A percentile compares a stretch with the other conserved stretches of the same genome.
Conservation (phyloP, 345 rosid genomes). For the Eucalyptus viminalis region DNA sequence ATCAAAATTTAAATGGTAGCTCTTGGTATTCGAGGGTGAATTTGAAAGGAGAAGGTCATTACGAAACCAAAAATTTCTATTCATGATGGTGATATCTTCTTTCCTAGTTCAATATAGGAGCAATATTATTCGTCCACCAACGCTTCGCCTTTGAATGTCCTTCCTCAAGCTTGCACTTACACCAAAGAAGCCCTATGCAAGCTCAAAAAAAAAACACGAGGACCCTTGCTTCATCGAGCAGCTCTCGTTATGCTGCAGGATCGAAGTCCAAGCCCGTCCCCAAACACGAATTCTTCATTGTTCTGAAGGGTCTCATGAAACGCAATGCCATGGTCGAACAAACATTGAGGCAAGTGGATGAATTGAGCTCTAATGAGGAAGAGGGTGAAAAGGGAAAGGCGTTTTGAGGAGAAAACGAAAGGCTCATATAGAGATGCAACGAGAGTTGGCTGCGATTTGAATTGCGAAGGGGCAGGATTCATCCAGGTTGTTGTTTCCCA, state of each 20-base stretch:
- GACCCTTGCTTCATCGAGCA: constrained; percentile 44
- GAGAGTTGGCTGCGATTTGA: too few relatives aligned
- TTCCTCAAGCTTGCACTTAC: constrained; percentile 74
- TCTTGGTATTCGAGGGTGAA: too few relatives aligned
- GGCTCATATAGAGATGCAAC: not conserved
- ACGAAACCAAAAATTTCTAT: too few relatives aligned
- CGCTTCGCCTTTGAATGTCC: constrained; percentile 12
- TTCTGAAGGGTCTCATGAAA: constrained; percentile 1
- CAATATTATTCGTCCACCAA: too few relatives aligned
- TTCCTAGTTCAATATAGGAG: too few relatives aligned
- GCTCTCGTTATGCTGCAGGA: constrained; percentile 2
- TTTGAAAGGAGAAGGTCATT: too few relatives aligned
- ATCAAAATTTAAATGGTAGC: too few relatives aligned
- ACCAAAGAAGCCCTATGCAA: constrained; percentile 75
- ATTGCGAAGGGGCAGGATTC: too few relatives aligned
- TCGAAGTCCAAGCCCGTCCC: constrained; percentile 21
- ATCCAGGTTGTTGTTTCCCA: too few relatives aligned
- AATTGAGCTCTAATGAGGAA: constrained; percentile 9
- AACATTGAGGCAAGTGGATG: not conserved
- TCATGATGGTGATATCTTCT: too few relatives aligned
- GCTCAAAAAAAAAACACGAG: constrained; percentile 36
- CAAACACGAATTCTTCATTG: not conserved
- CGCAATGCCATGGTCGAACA: not conserved
- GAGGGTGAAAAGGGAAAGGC: not conserved
- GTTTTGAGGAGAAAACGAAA: not conserved